Evolutionary conservation across 495 filamentous ascomycete genomes (phyloP).

Genomic region (Podospora didyma): DNA sequence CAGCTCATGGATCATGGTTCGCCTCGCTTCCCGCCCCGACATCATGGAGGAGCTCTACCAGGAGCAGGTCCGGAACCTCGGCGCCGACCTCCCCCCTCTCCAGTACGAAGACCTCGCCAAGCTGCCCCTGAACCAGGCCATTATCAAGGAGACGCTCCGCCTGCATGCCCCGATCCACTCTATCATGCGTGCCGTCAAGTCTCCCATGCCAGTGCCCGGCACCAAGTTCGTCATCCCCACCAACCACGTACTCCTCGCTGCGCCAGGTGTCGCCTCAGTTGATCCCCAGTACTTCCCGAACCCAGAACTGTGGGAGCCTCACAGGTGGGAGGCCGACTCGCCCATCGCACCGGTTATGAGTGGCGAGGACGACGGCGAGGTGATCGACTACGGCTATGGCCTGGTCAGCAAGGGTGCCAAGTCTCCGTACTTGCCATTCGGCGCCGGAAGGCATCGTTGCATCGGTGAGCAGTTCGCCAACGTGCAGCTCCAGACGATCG

Average conservation of each 20-base stretch:
- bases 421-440: constrained; percentile 91
- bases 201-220: constrained; percentile 70
- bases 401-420: constrained; percentile 79
- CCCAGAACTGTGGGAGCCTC: constrained; percentile 77
- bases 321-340: constrained; percentile 68
- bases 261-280: constrained; percentile 71
- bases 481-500: constrained; percentile 81
- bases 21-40: constrained; percentile 67
- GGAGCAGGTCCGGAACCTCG: constrained; percentile 64
- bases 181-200: constrained; percentile 80
- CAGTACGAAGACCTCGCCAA: constrained; percentile 63
- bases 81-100: constrained; percentile 59
- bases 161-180: constrained; percentile 80
- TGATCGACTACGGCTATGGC: constrained; percentile 93
- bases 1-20: constrained; percentile 75
- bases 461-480: constrained; percentile 98
- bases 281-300: constrained; percentile 75
- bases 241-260: constrained; percentile 70
- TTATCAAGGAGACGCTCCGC: constrained; percentile 78
- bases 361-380: constrained; percentile 59
- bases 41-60: constrained; percentile 71
- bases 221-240: constrained; percentile 76
- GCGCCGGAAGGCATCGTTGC: constrained; percentile 87
- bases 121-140: constrained; percentile 63
- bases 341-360: constrained; percentile 43